Percentiles rank a stretch among this genome's conserved stretches.
phyloP scores from a whole-genome alignment of 2,329 filamentous ascomycete species.

The Colletotrichum karsti region DNA sequence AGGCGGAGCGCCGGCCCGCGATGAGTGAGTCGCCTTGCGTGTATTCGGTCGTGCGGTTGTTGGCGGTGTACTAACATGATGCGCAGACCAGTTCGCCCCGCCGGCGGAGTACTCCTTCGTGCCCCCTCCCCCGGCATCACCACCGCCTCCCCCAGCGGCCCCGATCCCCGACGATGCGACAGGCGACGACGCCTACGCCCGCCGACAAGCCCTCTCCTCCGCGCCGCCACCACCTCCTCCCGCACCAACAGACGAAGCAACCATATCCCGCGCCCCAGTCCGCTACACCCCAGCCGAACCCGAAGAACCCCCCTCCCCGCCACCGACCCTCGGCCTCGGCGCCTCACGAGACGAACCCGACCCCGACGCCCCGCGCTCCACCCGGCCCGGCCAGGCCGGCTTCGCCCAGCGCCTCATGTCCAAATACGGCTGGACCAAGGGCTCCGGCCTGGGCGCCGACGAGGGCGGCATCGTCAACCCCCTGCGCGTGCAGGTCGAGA shows the following conservation, averaged over 20 bases:
- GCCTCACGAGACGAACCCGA: conserved; percentile 47
- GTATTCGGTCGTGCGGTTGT: conserved; percentile 18
- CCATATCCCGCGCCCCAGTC: conserved; percentile 81
- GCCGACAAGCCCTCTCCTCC: conserved; percentile 65
- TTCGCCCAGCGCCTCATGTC: conserved; percentile 90
- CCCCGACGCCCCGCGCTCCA: conserved; percentile 59
- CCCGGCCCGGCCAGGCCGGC: conserved; percentile 79
- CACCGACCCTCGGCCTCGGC: conserved; percentile 60
- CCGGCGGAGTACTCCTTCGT: conserved; percentile 65
- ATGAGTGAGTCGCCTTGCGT: conserved; percentile 30
- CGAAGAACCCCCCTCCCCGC: conserved; percentile 48
- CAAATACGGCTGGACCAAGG: conserved; percentile 94
- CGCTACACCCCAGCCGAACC: conserved; percentile 63
- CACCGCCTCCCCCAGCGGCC: conserved; percentile 53
- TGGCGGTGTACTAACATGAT: conserved; percentile 29
- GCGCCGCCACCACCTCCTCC: conserved; percentile 41
- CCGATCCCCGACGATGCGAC: conserved; percentile 65
- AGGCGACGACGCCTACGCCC: conserved; percentile 75
- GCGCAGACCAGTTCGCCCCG: conserved; percentile 67
- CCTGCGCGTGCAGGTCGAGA: conserved; percentile 84
- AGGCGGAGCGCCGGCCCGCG: conserved; percentile 39
- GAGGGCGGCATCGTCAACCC: conserved; percentile 86
- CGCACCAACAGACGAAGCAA: conserved; percentile 55
- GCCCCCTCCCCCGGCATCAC: conserved; percentile 59
- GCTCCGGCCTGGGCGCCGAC: conserved; percentile 84